Percentiles rank a stretch among this genome's conserved stretches.
Conservation (phyloP, 345 rosid genomes). For the Dimocarpus longan region DNA sequence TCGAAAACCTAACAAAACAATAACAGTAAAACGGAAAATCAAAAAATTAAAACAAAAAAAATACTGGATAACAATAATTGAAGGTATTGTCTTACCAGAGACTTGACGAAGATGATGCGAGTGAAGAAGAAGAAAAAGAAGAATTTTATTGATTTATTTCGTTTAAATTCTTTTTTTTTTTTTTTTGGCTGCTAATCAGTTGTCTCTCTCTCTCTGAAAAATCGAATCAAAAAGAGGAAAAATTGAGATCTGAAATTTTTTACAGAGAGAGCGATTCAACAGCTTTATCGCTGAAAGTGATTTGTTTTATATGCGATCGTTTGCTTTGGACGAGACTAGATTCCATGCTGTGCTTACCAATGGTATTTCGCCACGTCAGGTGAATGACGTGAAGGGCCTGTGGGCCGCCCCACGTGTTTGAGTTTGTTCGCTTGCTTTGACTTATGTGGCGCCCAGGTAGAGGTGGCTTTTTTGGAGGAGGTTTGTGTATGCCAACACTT, state of each 20-base stretch:
- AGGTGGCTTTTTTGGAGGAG: not conserved
- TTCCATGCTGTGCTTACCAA: not conserved
- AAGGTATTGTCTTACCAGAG: conserved; percentile 5
- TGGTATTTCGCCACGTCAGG: conserved; percentile 22
- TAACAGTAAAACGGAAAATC: not conserved
- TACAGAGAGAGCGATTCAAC: conserved; percentile 34
- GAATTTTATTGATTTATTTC: too few species aligned
- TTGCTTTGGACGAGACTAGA: not conserved
- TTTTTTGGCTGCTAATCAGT: not conserved
- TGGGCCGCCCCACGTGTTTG: not conserved
- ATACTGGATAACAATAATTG: not conserved
- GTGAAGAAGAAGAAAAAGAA: not conserved
- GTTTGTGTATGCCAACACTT: not conserved
- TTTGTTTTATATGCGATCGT: not conserved
- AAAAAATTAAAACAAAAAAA: not conserved
- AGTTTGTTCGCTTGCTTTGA: not conserved
- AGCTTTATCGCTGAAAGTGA: not conserved
- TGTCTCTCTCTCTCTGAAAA: not conserved
- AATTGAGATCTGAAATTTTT: conserved; percentile 18
- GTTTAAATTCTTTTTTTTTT: too few species aligned
- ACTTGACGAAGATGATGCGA: not conserved
- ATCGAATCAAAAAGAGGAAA: not conserved
- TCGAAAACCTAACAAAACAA: not conserved
- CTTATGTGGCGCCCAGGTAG: not conserved
- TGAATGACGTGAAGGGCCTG: not conserved